A percentile compares a stretch with the other conserved stretches of the same genome.
Conservation (phyloP, 495 filamentous ascomycete genomes). For the Oidiodendron maius region DNA sequence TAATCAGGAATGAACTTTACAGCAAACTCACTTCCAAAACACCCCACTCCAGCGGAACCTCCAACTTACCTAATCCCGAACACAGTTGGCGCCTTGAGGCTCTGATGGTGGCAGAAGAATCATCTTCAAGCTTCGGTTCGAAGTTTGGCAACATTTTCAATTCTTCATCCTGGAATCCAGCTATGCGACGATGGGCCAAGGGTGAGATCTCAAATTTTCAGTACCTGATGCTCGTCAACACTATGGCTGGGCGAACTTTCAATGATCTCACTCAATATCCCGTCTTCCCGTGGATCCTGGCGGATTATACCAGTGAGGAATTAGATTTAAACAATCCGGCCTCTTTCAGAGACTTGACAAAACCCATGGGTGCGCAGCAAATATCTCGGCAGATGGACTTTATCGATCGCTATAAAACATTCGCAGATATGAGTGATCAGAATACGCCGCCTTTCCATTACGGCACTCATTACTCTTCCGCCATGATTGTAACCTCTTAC, state of each 20-base stretch:
- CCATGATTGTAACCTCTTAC: constrained; percentile 97
- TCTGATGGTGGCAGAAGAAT: constrained; percentile 74
- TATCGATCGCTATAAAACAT: constrained; percentile 73
- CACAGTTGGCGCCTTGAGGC: constrained; percentile 87
- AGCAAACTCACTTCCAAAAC: constrained; percentile 68
- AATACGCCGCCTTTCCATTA: constrained; percentile 82
- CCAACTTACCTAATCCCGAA: constrained; percentile 46
- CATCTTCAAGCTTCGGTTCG: constrained; percentile 68
- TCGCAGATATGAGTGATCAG: constrained; percentile 86
- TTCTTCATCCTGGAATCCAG: constrained; percentile 63
- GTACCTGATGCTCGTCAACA: constrained; percentile 97
- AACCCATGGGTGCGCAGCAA: constrained; percentile 95
- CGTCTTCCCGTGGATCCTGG: constrained; percentile 95
- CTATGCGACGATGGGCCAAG: constrained; percentile 84
- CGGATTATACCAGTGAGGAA: constrained; percentile 95
- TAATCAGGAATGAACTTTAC: constrained; percentile 72
- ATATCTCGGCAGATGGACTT: constrained; percentile 68
- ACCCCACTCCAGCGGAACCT: constrained; percentile 58
- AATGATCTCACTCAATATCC: constrained; percentile 98
- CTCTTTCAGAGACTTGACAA: constrained; percentile 85
- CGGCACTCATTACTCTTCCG: constrained; percentile 96
- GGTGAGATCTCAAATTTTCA: constrained; percentile 98
- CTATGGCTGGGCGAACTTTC: constrained; percentile 93
- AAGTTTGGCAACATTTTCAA: constrained; percentile 96
- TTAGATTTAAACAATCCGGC: constrained; percentile 78